phyloP scores from a whole-genome alignment of 768 basidiomycete genomes.

The Tylopilus cervinicoccineus region DNA sequence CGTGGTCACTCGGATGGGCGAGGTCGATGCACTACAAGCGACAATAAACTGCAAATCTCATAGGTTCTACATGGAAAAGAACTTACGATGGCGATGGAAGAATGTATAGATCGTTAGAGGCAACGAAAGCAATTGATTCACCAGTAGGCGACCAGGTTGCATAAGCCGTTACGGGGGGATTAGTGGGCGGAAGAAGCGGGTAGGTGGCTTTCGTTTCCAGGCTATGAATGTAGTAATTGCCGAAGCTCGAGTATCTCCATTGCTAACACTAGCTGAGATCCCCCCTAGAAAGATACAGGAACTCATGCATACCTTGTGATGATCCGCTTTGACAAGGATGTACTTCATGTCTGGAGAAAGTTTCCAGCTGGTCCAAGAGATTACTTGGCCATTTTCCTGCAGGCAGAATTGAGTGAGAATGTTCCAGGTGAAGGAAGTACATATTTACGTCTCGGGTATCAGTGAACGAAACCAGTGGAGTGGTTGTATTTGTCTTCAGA shows the following conservation, averaged over 20 bases:
- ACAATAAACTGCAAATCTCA: constrained; percentile 3
- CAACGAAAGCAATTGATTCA: constrained; percentile 83
- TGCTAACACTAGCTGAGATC: constrained; percentile 47
- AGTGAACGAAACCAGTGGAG: constrained; percentile 48
- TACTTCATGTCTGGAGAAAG: constrained; percentile 91
- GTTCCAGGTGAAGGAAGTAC: background rate
- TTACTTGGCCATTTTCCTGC: constrained; percentile 52
- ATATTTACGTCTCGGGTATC: constrained; percentile 64
- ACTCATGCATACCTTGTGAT: constrained; percentile 53
- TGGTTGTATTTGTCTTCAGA: constrained; percentile 69
- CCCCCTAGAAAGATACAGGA: background rate
- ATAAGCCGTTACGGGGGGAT: constrained; percentile 71
- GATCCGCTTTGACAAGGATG: constrained; percentile 74
- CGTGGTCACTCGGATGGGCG: constrained; percentile 71
- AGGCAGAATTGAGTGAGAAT: constrained; percentile 2
- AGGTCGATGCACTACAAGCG: constrained; percentile 31
- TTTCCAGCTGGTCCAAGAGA: constrained; percentile 63
- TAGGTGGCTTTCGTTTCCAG: constrained; percentile 63
- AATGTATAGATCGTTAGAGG: constrained; percentile 85
- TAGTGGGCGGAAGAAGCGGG: constrained; percentile 63
- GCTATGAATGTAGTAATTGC: constrained; percentile 92
- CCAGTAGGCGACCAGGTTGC: constrained; percentile 85
- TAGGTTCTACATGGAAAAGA: background rate
- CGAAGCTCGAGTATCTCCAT: constrained; percentile 91
- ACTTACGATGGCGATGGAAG: constrained; percentile 62